phyloP scores from a whole-genome alignment of 2,329 filamentous ascomycete genomes.

The Cryoendolithus antarcticus region DNA sequence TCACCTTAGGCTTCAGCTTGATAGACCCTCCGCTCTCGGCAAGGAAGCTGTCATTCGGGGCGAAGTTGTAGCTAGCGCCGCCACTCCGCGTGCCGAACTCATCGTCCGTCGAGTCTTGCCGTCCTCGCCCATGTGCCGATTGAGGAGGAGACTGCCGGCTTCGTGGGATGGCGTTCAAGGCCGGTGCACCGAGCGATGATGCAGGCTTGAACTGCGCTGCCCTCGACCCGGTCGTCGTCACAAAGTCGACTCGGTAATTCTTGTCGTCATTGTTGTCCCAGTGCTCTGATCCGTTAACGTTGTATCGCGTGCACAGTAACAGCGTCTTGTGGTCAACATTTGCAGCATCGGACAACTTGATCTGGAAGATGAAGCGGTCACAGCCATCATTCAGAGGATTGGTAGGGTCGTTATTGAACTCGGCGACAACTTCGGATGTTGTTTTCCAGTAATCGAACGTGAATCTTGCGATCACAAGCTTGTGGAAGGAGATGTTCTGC shows the following conservation, averaged over 20 bases:
- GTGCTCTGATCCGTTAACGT: conserved; percentile 68
- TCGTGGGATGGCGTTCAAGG: conserved; percentile 38
- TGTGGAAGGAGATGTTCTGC: conserved; percentile 80
- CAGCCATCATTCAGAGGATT: conserved; percentile 50
- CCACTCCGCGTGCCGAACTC: conserved; percentile 49
- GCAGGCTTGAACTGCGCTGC: conserved; percentile 26
- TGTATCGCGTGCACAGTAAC: conserved; percentile 83
- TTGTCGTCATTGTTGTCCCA: conserved; percentile 86
- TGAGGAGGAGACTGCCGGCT: conserved; percentile 33
- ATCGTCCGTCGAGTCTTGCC: conserved; percentile 50
- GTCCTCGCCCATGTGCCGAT: conserved; percentile 32
- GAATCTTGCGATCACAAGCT: conserved; percentile 77
- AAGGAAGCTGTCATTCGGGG: conserved; percentile 29
- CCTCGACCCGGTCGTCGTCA: conserved; percentile 11
- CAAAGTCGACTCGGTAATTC: conserved; percentile 92
- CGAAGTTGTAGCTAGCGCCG: conserved; percentile 31
- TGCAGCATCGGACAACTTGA: conserved; percentile 80
- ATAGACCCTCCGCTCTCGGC: conserved; percentile 51
- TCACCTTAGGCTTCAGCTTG: conserved; percentile 58
- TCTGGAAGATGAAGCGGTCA: conserved; percentile 87
- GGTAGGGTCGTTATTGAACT: conserved; percentile 69
- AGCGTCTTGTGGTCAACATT: conserved; percentile 88
- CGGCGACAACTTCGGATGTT: conserved; percentile 83
- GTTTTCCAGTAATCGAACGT: conserved; percentile 99
- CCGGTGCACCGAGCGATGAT: conserved; percentile 31